phyloP scores from a whole-genome alignment of 163 green algal species.

The Volvox carteri region DNA sequence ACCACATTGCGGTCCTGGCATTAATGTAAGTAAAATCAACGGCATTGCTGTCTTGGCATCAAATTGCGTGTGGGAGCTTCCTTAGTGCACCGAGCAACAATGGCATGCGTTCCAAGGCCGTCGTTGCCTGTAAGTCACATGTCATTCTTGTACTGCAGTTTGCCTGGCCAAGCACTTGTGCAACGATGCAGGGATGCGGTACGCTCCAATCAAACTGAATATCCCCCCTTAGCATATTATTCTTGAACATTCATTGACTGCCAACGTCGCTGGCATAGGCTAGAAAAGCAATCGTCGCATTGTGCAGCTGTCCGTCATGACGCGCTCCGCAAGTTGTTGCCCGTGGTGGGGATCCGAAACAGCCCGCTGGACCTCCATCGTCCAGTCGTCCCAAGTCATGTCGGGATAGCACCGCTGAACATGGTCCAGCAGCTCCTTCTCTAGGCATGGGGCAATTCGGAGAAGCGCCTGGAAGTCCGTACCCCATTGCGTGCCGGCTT shows the following conservation, averaged over 20 bases:
- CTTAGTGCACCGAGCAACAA: too few relatives aligned
- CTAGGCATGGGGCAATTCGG: neutral
- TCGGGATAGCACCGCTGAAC: neutral
- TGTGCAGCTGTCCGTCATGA: slow-evolving; percentile 9
- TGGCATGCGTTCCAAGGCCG: too few relatives aligned
- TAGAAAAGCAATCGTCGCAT: slow-evolving; percentile 33
- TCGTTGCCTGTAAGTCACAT: too few relatives aligned
- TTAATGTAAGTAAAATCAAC: too few relatives aligned
- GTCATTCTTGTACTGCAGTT: neutral
- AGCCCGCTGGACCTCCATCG: neutral
- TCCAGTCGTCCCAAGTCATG: slow-evolving; percentile 36
- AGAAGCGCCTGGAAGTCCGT: slow-evolving; percentile 3
- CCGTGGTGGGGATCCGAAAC: neutral
- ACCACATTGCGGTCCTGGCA: too few relatives aligned
- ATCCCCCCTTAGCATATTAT: neutral
- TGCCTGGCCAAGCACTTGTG: neutral
- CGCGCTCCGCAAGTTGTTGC: slow-evolving; percentile 35
- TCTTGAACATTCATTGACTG: too few relatives aligned
- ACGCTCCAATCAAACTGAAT: neutral
- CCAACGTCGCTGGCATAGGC: too few relatives aligned
- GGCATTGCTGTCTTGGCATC: too few relatives aligned
- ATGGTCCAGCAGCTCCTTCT: slow-evolving; percentile 41
- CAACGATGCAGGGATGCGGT: neutral
- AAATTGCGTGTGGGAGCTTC: too few relatives aligned
- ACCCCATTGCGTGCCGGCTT: slow-evolving; percentile 20